A percentile compares a stretch with the other conserved stretches of the same genome.
Evolutionary conservation across 2,329 filamentous ascomycete species (phyloP).

Genomic region (Truncatella angustata): DNA sequence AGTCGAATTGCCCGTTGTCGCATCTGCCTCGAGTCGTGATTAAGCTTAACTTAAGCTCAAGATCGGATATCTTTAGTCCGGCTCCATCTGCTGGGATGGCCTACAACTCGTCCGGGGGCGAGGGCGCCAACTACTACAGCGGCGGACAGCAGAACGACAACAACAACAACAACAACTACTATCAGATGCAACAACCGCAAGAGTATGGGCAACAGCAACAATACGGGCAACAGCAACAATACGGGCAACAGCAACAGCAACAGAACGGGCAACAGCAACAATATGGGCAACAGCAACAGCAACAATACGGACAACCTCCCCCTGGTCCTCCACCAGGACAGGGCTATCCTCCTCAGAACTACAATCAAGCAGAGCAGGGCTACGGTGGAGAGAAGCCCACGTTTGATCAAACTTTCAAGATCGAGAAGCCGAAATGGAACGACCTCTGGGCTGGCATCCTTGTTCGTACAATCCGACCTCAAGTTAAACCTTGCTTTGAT

Average conservation of each 20-base stretch:
- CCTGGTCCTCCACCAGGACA: constrained; percentile 12
- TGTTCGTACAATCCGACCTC: constrained; percentile 39
- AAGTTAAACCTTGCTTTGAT: background rate
- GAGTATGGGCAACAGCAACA: constrained; percentile 12
- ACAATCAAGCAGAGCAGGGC: too few relatives aligned
- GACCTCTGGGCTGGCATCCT: constrained; percentile 87
- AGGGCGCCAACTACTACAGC: constrained; percentile 7
- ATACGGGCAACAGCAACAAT: constrained; percentile 13
- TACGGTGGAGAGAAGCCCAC: constrained; percentile 42
- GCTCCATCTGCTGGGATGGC: background rate
- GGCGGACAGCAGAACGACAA: background rate
- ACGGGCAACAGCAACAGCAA: constrained; percentile 11
- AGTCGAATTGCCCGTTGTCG: background rate
- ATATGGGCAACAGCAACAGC: constrained; percentile 13
- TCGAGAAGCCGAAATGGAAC: constrained; percentile 83
- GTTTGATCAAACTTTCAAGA: constrained; percentile 80
- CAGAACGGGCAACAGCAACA: constrained; percentile 13
- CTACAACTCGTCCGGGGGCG: constrained; percentile 7
- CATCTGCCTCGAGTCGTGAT: background rate
- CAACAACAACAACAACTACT: background rate
- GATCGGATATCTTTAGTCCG: background rate
- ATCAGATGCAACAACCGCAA: constrained; percentile 11
- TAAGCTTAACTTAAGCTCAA: background rate
- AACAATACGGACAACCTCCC: constrained; percentile 14
- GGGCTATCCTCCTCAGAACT: constrained; percentile 20